Percentiles rank a stretch among this genome's conserved stretches.
Conservation (phyloP, 78 protist species). For the Dictyostelium purpureum region DNA sequence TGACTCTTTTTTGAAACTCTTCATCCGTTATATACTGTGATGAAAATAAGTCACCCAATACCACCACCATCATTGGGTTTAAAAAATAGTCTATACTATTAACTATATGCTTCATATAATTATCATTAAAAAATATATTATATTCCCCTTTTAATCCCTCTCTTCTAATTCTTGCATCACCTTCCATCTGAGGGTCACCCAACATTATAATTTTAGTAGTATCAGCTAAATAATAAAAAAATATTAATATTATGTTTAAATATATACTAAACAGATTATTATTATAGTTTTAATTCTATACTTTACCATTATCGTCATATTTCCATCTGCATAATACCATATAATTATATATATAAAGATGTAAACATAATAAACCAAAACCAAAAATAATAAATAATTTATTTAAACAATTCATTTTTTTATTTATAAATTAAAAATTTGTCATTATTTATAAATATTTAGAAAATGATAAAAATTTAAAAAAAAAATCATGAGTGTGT, state of each 20-base stretch:
- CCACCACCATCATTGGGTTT: constrained; percentile 32
- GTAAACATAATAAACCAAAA: neutral
- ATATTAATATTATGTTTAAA: neutral
- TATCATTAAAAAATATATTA: constrained; percentile 63
- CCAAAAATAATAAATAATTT: constrained; percentile 15
- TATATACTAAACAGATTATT: neutral
- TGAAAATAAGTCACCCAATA: constrained; percentile 81
- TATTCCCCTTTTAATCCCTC: constrained; percentile 65
- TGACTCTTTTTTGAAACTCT: constrained; percentile 9
- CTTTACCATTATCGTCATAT: neutral
- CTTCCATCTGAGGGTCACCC: constrained; percentile 85
- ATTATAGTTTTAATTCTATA: neutral
- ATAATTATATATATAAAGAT: constrained; percentile 24
- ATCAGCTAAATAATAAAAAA: neutral
- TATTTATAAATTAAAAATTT: neutral
- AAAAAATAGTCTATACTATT: constrained; percentile 54
- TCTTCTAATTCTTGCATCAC: constrained; percentile 16
- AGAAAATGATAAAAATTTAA: neutral
- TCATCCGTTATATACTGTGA: constrained; percentile 37
- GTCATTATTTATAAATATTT: neutral
- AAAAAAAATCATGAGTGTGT: neutral
- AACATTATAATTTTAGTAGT: constrained; percentile 60
- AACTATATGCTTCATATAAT: constrained; percentile 56
- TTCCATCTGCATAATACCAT: constrained; percentile 35
- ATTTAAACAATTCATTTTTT: neutral